Percentiles rank a stretch among this genome's conserved stretches.
These are phyloP conservation scores for Penicillium bovifimosum DNA, from an alignment of 495 filamentous ascomycete species.

Conservation along the genomic window DNA sequence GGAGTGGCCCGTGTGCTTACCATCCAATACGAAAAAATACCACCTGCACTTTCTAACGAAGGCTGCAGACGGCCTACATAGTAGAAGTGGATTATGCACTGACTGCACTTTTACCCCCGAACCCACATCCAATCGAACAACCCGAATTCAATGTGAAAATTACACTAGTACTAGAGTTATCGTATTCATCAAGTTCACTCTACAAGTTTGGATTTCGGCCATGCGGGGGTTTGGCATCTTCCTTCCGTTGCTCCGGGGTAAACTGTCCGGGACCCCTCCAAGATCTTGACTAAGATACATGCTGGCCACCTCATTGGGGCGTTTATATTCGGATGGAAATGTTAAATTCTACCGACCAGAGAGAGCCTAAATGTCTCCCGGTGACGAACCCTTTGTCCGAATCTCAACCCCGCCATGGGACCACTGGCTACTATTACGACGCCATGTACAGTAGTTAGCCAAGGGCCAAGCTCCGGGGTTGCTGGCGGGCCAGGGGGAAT, in stretches of 20 bases:
- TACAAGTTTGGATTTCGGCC: conserved; percentile 26
- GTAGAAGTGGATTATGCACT: no score
- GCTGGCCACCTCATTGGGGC: neutral
- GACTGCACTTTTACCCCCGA: neutral
- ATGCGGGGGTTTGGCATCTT: conserved; percentile 33
- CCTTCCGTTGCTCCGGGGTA: conserved; percentile 45
- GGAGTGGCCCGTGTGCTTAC: conserved; percentile 1
- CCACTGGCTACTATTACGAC: no score
- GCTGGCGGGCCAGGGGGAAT: conserved; percentile 2
- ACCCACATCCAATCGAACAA: neutral
- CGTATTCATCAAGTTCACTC: neutral
- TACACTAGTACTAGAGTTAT: neutral
- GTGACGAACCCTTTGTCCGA: conserved; percentile 7
- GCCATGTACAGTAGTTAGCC: neutral
- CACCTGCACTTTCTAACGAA: neutral
- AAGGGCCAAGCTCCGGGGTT: conserved; percentile 1
- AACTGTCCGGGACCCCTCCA: conserved; percentile 8
- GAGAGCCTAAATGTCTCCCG: neutral
- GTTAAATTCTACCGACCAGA: neutral
- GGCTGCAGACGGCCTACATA: neutral
- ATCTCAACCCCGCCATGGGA: neutral
- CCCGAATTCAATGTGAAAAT: neutral
- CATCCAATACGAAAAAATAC: neutral
- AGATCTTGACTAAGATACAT: conserved; percentile 10
- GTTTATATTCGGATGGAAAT: neutral